phyloP scores from a whole-genome alignment of 1,139 yeast species.

The Wickerhamiella pararugosa region DNA sequence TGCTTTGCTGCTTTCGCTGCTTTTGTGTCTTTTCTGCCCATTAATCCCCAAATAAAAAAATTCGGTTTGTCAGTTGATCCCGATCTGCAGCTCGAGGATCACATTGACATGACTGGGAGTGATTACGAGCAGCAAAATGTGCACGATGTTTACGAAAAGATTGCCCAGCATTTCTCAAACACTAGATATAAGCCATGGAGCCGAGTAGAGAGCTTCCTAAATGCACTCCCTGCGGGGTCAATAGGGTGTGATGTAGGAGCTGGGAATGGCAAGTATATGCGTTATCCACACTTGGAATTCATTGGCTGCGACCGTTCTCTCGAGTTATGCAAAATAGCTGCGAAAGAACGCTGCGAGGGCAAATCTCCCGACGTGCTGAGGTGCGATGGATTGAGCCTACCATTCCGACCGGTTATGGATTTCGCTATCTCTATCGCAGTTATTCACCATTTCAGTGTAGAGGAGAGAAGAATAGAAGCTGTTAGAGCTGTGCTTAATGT shows the following conservation, averaged over 20 bases:
- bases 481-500: slow-evolving; percentile 50
- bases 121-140: slow-evolving; percentile 53
- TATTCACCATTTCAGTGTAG: slow-evolving; percentile 86
- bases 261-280: slow-evolving; percentile 87
- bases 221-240: slow-evolving; percentile 28
- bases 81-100: neutral
- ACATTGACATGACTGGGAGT: slow-evolving; percentile 27
- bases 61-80: too few relatives aligned
- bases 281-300: slow-evolving; percentile 48
- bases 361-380: slow-evolving; percentile 37
- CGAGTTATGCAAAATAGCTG: slow-evolving; percentile 64
- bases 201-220: slow-evolving; percentile 60
- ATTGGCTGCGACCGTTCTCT: slow-evolving; percentile 77
- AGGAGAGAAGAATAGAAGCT: slow-evolving; percentile 61
- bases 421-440: slow-evolving; percentile 95
- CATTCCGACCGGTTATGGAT: slow-evolving; percentile 56
- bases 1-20: slow-evolving; percentile 73
- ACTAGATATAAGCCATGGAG: slow-evolving; percentile 97
- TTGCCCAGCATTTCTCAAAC: slow-evolving; percentile 82
- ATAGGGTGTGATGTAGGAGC: slow-evolving; percentile 62
- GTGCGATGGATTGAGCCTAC: slow-evolving; percentile 63
- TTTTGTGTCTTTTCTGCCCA: slow-evolving; percentile 52
- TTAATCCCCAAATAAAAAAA: neutral
- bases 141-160: slow-evolving; percentile 79
- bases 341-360: slow-evolving; percentile 18